Conservation (phyloP, 129 eudicot species). For the Escallonia herrerae region DNA sequence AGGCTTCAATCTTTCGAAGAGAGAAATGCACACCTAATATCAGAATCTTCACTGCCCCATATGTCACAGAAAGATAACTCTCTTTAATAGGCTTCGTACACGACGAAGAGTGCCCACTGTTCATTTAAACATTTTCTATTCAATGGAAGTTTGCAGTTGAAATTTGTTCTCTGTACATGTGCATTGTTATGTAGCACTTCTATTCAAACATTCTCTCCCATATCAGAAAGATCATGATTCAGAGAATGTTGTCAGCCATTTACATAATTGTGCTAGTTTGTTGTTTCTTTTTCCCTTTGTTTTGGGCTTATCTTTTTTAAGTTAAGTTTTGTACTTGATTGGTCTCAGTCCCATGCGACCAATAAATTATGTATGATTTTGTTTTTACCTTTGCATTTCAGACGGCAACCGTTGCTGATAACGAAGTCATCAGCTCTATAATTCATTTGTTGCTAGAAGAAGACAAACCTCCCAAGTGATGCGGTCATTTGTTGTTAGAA, state of each 20-base stretch:
- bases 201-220: not conserved
- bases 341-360: not conserved
- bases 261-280: not conserved
- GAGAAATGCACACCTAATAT: no score
- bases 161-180: no score
- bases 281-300: not conserved
- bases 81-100: no score
- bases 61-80: no score
- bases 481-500: not conserved
- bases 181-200: not conserved
- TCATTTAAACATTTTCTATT: no score
- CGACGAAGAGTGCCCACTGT: no score
- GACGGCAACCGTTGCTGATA: constrained; percentile 45
- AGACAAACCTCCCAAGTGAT: constrained; percentile 50
- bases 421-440: constrained; percentile 74
- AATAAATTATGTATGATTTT: not conserved
- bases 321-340: not conserved
- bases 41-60: no score
- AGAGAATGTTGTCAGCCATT: not conserved
- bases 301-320: not conserved
- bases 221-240: not conserved
- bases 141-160: no score
- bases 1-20: no score
- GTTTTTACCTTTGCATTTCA: constrained; percentile 18
- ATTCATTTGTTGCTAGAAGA: constrained; percentile 78